Percentiles rank a stretch among this genome's conserved stretches.
Conservation (phyloP, 352 stramenopile species). For the Globisporangium carolinianum region DNA sequence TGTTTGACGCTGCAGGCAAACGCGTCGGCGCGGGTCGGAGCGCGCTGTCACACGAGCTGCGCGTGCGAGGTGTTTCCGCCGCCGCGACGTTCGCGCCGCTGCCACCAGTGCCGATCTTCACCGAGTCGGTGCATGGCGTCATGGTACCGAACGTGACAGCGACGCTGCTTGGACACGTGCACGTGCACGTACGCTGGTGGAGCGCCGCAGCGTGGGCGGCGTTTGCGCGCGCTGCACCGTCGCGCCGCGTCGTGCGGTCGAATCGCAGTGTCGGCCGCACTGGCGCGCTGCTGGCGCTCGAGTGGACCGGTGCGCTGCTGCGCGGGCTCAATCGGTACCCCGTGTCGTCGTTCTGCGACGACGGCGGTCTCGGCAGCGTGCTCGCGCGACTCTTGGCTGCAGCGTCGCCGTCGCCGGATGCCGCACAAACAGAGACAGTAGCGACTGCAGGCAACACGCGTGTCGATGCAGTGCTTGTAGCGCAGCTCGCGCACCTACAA, state of each 20-base stretch:
- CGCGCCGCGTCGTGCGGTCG: slow-evolving; percentile 55
- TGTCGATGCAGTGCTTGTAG: slow-evolving; percentile 17
- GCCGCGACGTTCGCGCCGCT: not conserved
- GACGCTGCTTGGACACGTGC: slow-evolving; percentile 18
- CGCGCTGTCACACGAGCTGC: no score
- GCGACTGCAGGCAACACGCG: not conserved
- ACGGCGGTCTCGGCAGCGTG: slow-evolving; percentile 50
- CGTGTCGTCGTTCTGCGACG: slow-evolving; percentile 67
- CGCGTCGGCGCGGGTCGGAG: not conserved
- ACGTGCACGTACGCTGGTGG: slow-evolving; percentile 40
- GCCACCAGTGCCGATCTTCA: slow-evolving; percentile 7
- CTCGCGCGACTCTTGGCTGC: slow-evolving; percentile 28
- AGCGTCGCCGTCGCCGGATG: not conserved
- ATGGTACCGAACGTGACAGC: not conserved
- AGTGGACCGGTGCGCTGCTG: slow-evolving; percentile 61
- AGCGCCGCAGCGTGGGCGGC: slow-evolving; percentile 25
- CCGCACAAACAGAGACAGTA: slow-evolving; percentile 6
- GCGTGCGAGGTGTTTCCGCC: no score
- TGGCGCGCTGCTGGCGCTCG: slow-evolving; percentile 20
- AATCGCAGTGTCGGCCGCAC: slow-evolving; percentile 37
- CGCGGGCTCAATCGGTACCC: slow-evolving; percentile 69
- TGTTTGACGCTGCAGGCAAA: slow-evolving; percentile 14
- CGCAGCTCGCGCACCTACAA: slow-evolving; percentile 45
- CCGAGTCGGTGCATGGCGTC: not conserved
- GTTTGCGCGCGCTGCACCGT: slow-evolving; percentile 26